Evolutionary conservation across 805 yeast species (phyloP), one percentile per base, ranked within the genome.

Genomic region (Saccharomycopsis sp.): DNA sequence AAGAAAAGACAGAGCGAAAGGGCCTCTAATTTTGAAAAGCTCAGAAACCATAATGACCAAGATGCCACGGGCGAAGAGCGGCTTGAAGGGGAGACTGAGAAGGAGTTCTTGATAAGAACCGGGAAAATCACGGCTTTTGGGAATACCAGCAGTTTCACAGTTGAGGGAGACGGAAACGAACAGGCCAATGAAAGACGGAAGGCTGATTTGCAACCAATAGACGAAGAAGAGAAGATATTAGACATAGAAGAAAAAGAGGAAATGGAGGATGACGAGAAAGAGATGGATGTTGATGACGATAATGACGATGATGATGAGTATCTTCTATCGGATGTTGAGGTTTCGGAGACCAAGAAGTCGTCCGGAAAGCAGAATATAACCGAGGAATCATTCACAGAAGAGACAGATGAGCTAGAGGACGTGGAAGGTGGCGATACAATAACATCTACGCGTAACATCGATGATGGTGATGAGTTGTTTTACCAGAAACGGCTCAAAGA

Each of bases 61-160:
- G 62, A 51, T 1, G 59, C 56, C 1, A 61, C 58, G 3, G 65
- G 58, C 12, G 63, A 64, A n/a, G 79, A 72, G 2, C 74, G 77
- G 62, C 74, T 79, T 4, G 82, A 87, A 0, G 87, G 80, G n/a
- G 98, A 94, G 66, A 71, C 90, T 0, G 87, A 87, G 66, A 81
- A 81, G 57, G 97, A 91, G 54, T 91, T 71, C 66, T 75, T 94
- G 60, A 81, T 94, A 0, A 77, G 99, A 62, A 91, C 92, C 0
- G 99, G 99, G 29, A 84, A 90, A 68, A 82, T 91, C 57, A 94
- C 99, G 0, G 98, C 98, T 0, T 94, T 94, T 74, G 96, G 97
- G 9, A 80, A 81, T 34, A 72, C 81, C 20, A 75, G 77, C 47
- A 84, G 82, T 1, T 87, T 89, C 64, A 76, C 63, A 12, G 64